Conservation (phyloP, 2,329 filamentous ascomycete species). For the Pestalotiopsis sp. region DNA sequence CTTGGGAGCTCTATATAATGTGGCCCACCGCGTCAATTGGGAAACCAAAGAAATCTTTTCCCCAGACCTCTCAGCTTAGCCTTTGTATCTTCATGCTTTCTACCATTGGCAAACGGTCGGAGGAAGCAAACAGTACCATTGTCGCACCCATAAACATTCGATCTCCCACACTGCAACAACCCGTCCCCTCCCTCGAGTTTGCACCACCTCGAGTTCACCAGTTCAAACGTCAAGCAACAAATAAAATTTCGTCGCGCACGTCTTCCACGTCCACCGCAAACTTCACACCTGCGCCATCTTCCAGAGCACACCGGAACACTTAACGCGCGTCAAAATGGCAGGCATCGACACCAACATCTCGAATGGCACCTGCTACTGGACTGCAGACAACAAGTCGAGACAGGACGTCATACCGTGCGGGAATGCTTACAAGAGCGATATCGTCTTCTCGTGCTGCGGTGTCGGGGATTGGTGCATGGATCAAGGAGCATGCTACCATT, state of each 20-base stretch:
- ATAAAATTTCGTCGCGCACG: background rate
- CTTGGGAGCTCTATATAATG: too few relatives aligned
- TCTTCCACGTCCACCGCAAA: background rate
- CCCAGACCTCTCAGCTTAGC: background rate
- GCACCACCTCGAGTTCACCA: background rate
- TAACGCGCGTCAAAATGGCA: background rate
- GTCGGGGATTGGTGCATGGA: conserved; percentile 22
- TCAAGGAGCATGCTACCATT: conserved; percentile 22
- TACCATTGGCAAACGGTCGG: background rate
- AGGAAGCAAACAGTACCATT: conserved; percentile 3
- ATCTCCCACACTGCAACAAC: background rate
- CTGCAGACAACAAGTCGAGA: conserved; percentile 16
- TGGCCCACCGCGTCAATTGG: too few relatives aligned
- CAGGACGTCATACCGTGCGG: conserved; percentile 25
- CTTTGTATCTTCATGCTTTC: too few relatives aligned
- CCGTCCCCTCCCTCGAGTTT: background rate
- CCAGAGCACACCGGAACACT: too few relatives aligned
- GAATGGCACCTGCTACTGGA: conserved; percentile 24
- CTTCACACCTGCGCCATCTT: background rate
- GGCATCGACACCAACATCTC: conserved; percentile 15
- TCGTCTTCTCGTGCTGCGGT: conserved; percentile 23
- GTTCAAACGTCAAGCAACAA: background rate
- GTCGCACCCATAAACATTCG: background rate
- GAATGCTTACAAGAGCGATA: conserved; percentile 17
- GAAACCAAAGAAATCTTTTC: background rate